These are phyloP conservation scores for Geotrichum australiense DNA, from an alignment of 1,139 yeast genomes.

Conservation along the genomic window DNA sequence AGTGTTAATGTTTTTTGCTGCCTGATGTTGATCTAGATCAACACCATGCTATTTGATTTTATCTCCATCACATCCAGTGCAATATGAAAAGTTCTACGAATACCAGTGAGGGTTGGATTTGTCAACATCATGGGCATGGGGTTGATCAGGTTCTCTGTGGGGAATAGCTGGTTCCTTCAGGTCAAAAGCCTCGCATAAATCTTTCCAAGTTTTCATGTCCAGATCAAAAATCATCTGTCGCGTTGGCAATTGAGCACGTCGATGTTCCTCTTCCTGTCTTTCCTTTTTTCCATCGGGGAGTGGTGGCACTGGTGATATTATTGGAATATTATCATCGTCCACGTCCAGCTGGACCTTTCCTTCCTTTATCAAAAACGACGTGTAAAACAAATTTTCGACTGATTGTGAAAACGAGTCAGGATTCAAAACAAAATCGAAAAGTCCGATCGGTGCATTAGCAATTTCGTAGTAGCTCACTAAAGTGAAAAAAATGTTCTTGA, in stretches of 20 bases:
- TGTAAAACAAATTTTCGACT: conserved; percentile 74
- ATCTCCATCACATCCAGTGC: neutral
- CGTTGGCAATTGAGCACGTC: conserved; percentile 32
- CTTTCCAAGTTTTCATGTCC: conserved; percentile 58
- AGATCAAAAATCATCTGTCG: conserved; percentile 67
- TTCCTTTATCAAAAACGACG: conserved; percentile 72
- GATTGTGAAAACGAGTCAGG: conserved; percentile 73
- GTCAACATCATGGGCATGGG: conserved; percentile 8
- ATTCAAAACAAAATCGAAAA: conserved; percentile 62
- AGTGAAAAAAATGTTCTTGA: conserved; percentile 27
- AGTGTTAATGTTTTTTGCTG: too few species aligned
- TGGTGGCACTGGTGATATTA: conserved; percentile 29
- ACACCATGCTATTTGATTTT: neutral
- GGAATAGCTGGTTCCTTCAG: conserved; percentile 22
- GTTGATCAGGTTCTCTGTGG: conserved; percentile 10
- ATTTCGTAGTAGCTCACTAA: conserved; percentile 22
- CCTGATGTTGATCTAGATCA: too few species aligned
- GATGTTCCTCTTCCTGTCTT: conserved; percentile 28
- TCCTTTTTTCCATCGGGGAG: conserved; percentile 26
- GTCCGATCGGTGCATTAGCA: conserved; percentile 41
- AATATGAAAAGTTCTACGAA: conserved; percentile 3
- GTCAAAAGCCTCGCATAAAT: conserved; percentile 30
- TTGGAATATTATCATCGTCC: conserved; percentile 49
- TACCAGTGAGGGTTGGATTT: conserved; percentile 14
- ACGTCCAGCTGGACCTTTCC: conserved; percentile 47